Base-by-base conservation (phyloP, 768 basidiomycete genomes). In the Termitomyces sp. region DNA sequence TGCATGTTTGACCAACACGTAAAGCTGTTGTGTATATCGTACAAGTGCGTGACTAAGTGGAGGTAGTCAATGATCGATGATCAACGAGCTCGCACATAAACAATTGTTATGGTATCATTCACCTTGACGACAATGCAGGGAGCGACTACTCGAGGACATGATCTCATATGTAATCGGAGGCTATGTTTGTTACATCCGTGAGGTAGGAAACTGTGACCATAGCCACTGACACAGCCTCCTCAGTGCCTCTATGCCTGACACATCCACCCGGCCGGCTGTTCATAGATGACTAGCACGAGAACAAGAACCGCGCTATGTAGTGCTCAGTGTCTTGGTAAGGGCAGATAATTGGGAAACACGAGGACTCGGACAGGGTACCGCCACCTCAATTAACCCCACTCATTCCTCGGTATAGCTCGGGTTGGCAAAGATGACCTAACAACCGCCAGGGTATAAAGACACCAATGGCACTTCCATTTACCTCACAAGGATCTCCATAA, bases 361-460 rank as follows among this genome's bases (percentile, higher is more conserved):
- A 32, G 31, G 5, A 16, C 43, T 34, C 43, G 19, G 42, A 49
- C 32, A 59, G 34, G 53, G 51, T 57, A 54, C 43, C 35, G 57
- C 54, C 45, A 46, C 50, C 38, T 50, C 6, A 31, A 56, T 61
- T 29, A 31, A 27, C 16, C 21, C 3, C 29, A 16, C 34, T 16
- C 40, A 23, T 19, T 29, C 34, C 46, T 55, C 38, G 12, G 32
- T 44, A 35, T 12, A 40, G 54, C 35, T 53, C 32, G 53, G 49
- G 47, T 55, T 55, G 55, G 61, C 55, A 62, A 56, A 52, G 50
- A 46, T 43, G 16, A 44, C 58, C 21, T 62, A 32, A 48, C 53
- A 52, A 62, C 58, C 42, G 51, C 23, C 19, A 35, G 31, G 55
- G 43, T 57, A 62, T 57, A 59, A 62, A 59, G 29, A 42, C 17